Evolutionary conservation across 129 eudicot genomes (phyloP), one percentile per base, ranked within the genome.

Genomic region (Helianthus tuberosus): DNA sequence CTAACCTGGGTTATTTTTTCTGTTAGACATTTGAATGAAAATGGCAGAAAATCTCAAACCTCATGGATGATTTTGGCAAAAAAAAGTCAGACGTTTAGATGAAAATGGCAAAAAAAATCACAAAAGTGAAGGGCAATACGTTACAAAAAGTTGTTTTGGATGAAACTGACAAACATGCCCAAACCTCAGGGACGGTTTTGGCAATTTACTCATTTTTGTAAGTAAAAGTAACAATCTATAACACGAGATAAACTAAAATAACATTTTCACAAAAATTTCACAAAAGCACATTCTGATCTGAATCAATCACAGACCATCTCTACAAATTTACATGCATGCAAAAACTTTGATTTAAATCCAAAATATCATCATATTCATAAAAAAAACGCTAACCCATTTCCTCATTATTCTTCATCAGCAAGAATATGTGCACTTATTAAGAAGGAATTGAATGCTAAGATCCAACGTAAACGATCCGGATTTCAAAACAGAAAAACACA

Each of bases 321-420:
- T 17, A 65, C 79, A 39, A 17, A 65, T 17, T 75, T 53, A 41
- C 79, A 65, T 75, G 73, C 79, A 64, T 29, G 39, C 53, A 8
- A 62, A 74, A 50, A 64, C 44, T 15, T 64, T 38, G 46, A 52
- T 74, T 39, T 74, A 52, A 38, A 64, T 8, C 54, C 9, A 64
- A 14, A 64, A 38, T 23, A 17, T 49, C 32, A 47, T 73, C 49
- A 9, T 46, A 49, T 29, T 17, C 52, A 15, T 51, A 74, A 36
- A 41, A 41, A 62, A 27, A 48, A 47, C 75, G 44, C 35, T 25
- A 74, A 25, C 25, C 8, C 49, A 35, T 55, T 55, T 57, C 57
- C 6, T 7, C 68, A 52, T 65, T 8, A 23, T 17, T 59, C 54
- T 66, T 57, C 73, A 66, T 54, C 73, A 39, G 17, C 79, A 72